Percentiles rank a stretch among this genome's conserved stretches.
Conservation (phyloP, 305 asterid genomes). For the Fraxinus paxiana region DNA sequence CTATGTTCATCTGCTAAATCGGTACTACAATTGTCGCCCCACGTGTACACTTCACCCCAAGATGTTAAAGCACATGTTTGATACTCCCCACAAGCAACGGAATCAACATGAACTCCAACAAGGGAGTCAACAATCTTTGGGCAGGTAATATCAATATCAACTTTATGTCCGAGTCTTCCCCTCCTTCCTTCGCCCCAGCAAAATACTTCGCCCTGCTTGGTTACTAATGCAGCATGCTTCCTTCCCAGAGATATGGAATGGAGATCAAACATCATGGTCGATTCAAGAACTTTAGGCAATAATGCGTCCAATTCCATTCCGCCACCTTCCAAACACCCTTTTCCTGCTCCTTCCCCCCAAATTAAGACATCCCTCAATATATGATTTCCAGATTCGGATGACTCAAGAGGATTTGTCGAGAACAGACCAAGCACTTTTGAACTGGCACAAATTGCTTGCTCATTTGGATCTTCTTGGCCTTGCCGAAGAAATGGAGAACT, state of each 20-base stretch:
- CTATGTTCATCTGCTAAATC: constrained; percentile 23
- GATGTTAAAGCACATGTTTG: constrained; percentile 40
- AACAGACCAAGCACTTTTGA: constrained; percentile 17
- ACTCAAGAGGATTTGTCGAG: constrained; percentile 16
- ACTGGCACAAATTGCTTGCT: constrained; percentile 20
- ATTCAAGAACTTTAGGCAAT: constrained; percentile 43
- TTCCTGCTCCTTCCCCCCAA: constrained; percentile 53
- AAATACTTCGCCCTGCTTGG: constrained; percentile 49
- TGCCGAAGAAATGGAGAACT: constrained; percentile 30
- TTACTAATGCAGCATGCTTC: constrained; percentile 43
- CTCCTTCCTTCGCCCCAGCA: constrained; percentile 52
- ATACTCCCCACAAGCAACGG: constrained; percentile 43
- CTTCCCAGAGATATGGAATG: constrained; percentile 35
- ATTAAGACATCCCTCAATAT: constrained; percentile 42
- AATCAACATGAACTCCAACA: constrained; percentile 23
- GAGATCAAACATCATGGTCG: constrained; percentile 46
- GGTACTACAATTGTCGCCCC: constrained; percentile 37
- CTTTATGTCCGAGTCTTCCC: constrained; percentile 48
- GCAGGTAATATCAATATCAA: constrained; percentile 31
- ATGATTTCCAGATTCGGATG: constrained; percentile 16
- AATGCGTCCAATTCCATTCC: constrained; percentile 35
- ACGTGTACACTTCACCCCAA: constrained; percentile 44
- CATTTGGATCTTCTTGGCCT: constrained; percentile 22
- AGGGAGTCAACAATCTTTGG: constrained; percentile 44
- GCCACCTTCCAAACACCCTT: constrained; percentile 34